Base-by-base conservation (phyloP, 1,139 yeast genomes). In the Scheffersomyces parashehatae region DNA sequence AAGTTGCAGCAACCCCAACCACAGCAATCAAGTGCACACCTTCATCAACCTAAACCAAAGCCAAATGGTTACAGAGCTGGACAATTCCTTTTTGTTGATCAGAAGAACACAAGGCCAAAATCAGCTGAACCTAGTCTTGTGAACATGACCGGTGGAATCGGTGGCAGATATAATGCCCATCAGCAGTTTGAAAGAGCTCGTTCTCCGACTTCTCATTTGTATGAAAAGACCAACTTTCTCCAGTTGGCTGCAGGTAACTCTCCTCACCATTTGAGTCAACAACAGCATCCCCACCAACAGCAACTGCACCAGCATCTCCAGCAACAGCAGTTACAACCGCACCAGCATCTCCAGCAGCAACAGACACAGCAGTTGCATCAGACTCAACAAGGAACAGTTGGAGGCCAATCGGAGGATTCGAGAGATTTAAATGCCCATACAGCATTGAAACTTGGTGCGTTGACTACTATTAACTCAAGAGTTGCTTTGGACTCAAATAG, bases 401-500 rank as follows among this genome's bases (percentile, higher is more conserved):
- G 40, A 4, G 32, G 13, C 8, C n/a, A 39, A n/a, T 15, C 42
- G 8, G 56, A 54, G 39, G 64, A 60, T 35, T 50, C 57, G 34
- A 48, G 55, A 44, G 77, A 79, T 49, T 60, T 73, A 54, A 64
- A 72, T 40, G 75, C 74, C 32, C 72, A 70, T 45, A 74, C 76
- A 34, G 71, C 73, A 8, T 62, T 78, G 51, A 82, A 82, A 58
- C 63, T 83, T 49, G 83, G 84, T 20, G 86, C 87, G 1, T 68
- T 82, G 48, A 78, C 83, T 14, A 82, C 88, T 4, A 82, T 82
- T 46, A 80, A 81, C 53, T 78, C 79, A 10, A 64, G 88, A 41
- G 82, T 79, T 16, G 83, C 82, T 10, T 67, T 81, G 49, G 87
- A 82, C 56, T 76, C 80, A 6, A 71, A 68, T 54, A 73, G 77